A percentile compares a stretch with the other conserved stretches of the same genome.
phyloP scores from a whole-genome alignment of 192 early-diverging fungal species.

The Entomortierella chlamydospora region DNA sequence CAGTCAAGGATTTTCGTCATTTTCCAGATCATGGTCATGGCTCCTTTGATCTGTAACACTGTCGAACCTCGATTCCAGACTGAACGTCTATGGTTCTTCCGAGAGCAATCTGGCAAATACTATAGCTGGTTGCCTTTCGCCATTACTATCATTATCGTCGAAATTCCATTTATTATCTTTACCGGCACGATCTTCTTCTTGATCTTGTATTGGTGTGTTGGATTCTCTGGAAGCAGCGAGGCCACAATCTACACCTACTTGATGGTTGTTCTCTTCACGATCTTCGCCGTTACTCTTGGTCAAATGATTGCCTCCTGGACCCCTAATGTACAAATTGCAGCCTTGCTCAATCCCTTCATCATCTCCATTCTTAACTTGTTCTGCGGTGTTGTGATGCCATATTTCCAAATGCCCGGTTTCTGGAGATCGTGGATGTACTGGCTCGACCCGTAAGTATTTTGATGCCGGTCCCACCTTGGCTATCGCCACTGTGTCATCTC shows the following conservation, averaged over 20 bases:
- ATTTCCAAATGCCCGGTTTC: slow-evolving; percentile 2
- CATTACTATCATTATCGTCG: slow-evolving; percentile 70
- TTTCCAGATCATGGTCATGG: slow-evolving; percentile 74
- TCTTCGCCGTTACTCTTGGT: slow-evolving; percentile 77
- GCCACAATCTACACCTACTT: slow-evolving; percentile 73
- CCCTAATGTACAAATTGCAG: slow-evolving; percentile 64
- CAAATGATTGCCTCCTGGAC: slow-evolving; percentile 78
- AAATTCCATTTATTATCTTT: slow-evolving; percentile 75
- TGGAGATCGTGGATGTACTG: slow-evolving; percentile 57
- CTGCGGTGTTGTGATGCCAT: slow-evolving; percentile 70
- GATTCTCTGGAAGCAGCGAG: slow-evolving; percentile 60
- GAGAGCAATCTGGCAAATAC: slow-evolving; percentile 74
- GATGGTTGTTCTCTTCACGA: slow-evolving; percentile 63
- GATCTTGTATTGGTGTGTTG: slow-evolving; percentile 80
- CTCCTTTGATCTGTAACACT: slow-evolving; percentile 73
- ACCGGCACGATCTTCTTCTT: slow-evolving; percentile 72
- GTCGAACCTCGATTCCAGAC: slow-evolving; percentile 72
- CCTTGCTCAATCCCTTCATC: slow-evolving; percentile 73
- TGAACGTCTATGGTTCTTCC: slow-evolving; percentile 73
- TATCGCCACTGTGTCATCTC: not conserved
- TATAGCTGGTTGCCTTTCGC: slow-evolving; percentile 76
- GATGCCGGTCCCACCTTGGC: not conserved
- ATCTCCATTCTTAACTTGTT: slow-evolving; percentile 76
- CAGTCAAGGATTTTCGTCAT: slow-evolving; percentile 78
- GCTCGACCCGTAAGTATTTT: slow-evolving; percentile 57